A percentile compares a stretch with the other conserved stretches of the same genome.
Conservation (phyloP, 352 stramenopile genomes). For the Phytopythium litorale region DNA sequence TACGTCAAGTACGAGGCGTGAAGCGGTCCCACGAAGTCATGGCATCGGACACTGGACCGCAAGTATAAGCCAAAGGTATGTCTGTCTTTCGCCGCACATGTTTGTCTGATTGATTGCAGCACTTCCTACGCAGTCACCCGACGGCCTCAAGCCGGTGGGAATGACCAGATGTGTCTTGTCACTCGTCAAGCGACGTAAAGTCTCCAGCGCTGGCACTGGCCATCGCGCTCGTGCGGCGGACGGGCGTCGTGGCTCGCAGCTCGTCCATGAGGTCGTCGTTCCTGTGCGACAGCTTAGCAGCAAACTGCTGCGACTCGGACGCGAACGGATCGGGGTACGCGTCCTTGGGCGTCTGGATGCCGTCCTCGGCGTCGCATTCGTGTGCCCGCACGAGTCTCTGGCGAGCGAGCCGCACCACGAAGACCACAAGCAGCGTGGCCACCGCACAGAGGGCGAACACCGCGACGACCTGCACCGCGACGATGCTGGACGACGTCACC, state of each 20-base stretch:
- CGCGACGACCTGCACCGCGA: conserved; percentile 19
- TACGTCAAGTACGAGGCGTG: neutral
- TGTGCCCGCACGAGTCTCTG: neutral
- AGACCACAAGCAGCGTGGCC: conserved; percentile 22
- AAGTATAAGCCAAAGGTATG: neutral
- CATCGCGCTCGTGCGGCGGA: conserved; percentile 6
- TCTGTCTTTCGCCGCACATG: neutral
- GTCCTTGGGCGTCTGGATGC: conserved; percentile 7
- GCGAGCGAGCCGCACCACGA: conserved; percentile 14
- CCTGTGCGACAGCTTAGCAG: neutral
- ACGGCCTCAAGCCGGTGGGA: too few species aligned
- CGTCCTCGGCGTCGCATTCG: neutral
- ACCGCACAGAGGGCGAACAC: conserved; percentile 6
- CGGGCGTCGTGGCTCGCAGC: conserved; percentile 2
- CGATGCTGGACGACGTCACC: conserved; percentile 43
- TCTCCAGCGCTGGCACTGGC: neutral
- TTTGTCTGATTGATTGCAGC: neutral
- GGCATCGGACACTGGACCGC: neutral
- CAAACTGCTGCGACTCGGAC: neutral
- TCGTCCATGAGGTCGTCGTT: conserved; percentile 6
- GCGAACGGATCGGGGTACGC: neutral
- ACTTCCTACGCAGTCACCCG: too few species aligned
- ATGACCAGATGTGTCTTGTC: too few species aligned
- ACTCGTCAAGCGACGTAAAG: conserved; percentile 2
- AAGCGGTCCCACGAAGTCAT: conserved; percentile 3